Evolutionary conservation across 371 early-diverging fungal genomes (phyloP), one percentile per base, ranked within the genome.

Genomic region (Funneliformis caledonium): DNA sequence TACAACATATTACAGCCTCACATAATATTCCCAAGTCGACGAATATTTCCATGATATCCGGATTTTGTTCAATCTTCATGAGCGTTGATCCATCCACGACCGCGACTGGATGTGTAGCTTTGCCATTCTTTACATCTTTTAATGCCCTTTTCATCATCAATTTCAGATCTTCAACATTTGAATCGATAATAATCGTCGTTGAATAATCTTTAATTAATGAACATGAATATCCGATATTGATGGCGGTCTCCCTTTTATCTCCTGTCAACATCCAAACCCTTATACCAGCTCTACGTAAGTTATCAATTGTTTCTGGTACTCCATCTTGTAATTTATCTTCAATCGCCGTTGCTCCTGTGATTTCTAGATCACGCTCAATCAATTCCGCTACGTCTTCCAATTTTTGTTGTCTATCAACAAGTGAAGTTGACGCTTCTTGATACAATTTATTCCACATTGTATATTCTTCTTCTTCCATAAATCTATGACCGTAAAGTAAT

Each of bases 191-290:
- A 62, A 85, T 85, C 7, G 83, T 82, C 4, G 81, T 82, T 12
- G 84, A 84, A 67, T 83, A 81, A 59, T 84, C 83, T 80, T 85
- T 84, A 50, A 92, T 88, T 42, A 98, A 87, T 43, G 94, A 90
- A 83, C 97, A 97, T 1, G 95, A 92, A 80, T 93, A 94, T 3
- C 97, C 99, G 86, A 98, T 98, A 82, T 96, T 96, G 82, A 98
- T 95, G 43, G 99, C 99, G 16, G 99, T 99, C 84, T 99, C 99
- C 64, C 94, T 95, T 85, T 98, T 96, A 86, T 99, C 99, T 60
- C 99, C 99, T 0, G 99, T 99, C 83, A 99, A 86, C 89, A 99
- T 97, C 97, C 97, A 98, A 12, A 97, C 88, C 75, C 93, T 93
- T 76, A 99, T 96, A 22, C 98, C 98, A 0, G 98, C 98, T 14